A percentile compares a stretch with the other conserved stretches of the same genome.
phyloP scores from a whole-genome alignment of 2,329 filamentous ascomycete species.

The Moelleriella libera region DNA sequence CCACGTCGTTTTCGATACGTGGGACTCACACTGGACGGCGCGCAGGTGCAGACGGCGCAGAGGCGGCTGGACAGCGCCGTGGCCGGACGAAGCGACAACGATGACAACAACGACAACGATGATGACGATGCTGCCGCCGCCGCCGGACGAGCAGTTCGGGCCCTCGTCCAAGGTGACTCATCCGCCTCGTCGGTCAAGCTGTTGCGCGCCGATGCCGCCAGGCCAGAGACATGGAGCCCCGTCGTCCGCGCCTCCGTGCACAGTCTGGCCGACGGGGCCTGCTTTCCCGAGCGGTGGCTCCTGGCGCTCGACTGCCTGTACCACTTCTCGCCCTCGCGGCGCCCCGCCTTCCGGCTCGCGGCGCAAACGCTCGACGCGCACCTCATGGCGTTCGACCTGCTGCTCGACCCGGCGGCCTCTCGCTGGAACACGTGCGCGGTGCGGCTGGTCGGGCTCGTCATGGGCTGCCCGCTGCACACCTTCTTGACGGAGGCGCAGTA shows the following conservation, averaged over 20 bases:
- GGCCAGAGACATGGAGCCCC: constrained; percentile 25
- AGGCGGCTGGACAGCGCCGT: constrained; percentile 13
- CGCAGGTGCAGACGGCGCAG: constrained; percentile 26
- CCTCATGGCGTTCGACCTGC: constrained; percentile 40
- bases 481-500: constrained; percentile 33
- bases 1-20: constrained; percentile 27
- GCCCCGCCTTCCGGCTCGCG: constrained; percentile 27
- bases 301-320: constrained; percentile 42
- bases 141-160: neutral
- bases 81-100: constrained; percentile 1
- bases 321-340: constrained; percentile 38
- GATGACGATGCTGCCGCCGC: too few relatives aligned
- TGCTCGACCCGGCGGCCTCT: constrained; percentile 20
- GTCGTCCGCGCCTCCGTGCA: constrained; percentile 11
- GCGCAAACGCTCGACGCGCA: constrained; percentile 26
- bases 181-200: constrained; percentile 10
- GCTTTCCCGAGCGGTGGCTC: constrained; percentile 26
- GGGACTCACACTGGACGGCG: constrained; percentile 34
- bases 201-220: constrained; percentile 34
- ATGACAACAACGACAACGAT: too few relatives aligned
- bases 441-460: constrained; percentile 27
- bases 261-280: constrained; percentile 9
- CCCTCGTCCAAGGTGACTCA: neutral
- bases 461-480: constrained; percentile 32
- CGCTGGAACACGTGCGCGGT: constrained; percentile 17